These are phyloP conservation scores for Raphanus sativus DNA, from an alignment of 345 rosid species.

Conservation along the genomic window DNA sequence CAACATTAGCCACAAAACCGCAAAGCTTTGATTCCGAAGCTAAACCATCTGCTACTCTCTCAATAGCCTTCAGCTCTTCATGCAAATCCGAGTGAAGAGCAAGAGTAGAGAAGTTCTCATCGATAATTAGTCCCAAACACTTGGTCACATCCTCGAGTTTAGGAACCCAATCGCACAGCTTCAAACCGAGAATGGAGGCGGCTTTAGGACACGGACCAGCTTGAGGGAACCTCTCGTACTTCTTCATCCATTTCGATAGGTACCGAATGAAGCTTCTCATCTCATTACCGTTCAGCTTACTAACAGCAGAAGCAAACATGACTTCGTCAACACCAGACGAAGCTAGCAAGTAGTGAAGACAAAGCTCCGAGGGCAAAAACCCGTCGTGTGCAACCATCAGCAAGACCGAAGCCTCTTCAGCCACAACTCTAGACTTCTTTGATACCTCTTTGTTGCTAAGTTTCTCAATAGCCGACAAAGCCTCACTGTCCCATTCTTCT, in stretches of 20 bases:
- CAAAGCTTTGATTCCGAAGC: constrained; percentile 65
- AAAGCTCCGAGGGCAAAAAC: constrained; percentile 49
- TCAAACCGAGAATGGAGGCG: neutral
- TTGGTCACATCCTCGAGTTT: constrained; percentile 60
- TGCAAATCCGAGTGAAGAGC: constrained; percentile 65
- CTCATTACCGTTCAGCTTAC: constrained; percentile 41
- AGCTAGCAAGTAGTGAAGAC: constrained; percentile 67
- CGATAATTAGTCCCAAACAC: constrained; percentile 65
- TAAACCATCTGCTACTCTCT: constrained; percentile 49
- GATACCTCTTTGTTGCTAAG: neutral
- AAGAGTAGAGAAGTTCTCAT: constrained; percentile 72
- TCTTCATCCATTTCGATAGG: constrained; percentile 76
- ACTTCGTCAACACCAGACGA: neutral
- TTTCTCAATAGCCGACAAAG: constrained; percentile 48
- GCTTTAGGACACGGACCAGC: constrained; percentile 62
- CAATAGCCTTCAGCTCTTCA: constrained; percentile 63
- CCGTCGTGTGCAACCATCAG: constrained; percentile 68
- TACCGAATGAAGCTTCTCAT: constrained; percentile 46
- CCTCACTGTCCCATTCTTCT: constrained; percentile 75
- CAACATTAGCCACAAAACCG: constrained; percentile 45
- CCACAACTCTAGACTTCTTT: constrained; percentile 38
- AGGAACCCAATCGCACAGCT: constrained; percentile 72
- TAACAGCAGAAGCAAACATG: constrained; percentile 35
- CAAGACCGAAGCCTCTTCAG: constrained; percentile 70
- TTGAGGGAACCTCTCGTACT: constrained; percentile 74